Evolutionary conservation across 495 filamentous ascomycete genomes (phyloP).

Genomic region (Copromyces sp.): DNA sequence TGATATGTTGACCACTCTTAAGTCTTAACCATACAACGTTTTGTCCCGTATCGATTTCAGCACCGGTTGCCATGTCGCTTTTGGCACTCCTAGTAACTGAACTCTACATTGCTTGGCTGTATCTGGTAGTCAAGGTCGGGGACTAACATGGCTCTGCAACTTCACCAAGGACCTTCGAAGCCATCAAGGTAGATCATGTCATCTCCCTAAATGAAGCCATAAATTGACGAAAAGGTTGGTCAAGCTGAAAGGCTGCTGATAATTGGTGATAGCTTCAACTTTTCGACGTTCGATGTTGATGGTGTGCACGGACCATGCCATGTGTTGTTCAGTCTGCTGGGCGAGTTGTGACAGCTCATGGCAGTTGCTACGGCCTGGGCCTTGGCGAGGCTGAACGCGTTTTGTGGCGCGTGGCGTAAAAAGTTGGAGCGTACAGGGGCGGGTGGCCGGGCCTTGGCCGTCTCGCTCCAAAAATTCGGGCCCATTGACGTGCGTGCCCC

Average conservation of each 20-base stretch:
- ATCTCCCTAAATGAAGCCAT: background rate
- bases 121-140: background rate
- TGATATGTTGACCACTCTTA: background rate
- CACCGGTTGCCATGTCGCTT: background rate
- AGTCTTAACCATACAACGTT: background rate
- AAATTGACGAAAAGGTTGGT: background rate
- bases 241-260: background rate
- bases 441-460: background rate
- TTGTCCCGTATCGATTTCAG: background rate
- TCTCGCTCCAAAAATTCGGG: slow-evolving; percentile 13
- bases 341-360: background rate
- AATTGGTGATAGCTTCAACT: background rate
- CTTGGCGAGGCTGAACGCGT: slow-evolving; percentile 13
- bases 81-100: background rate
- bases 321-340: background rate
- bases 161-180: background rate
- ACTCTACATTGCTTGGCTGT: background rate
- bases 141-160: background rate
- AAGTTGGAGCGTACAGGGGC: background rate
- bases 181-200: background rate
- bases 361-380: background rate
- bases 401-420: slow-evolving; percentile 6
- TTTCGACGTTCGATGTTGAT: background rate
- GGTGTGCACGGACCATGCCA: background rate
- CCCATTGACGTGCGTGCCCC: background rate